Evolutionary conservation across 2,329 filamentous ascomycete species (phyloP), one percentile per base, ranked within the genome.

Genomic region (Teratosphaeria destructans): DNA sequence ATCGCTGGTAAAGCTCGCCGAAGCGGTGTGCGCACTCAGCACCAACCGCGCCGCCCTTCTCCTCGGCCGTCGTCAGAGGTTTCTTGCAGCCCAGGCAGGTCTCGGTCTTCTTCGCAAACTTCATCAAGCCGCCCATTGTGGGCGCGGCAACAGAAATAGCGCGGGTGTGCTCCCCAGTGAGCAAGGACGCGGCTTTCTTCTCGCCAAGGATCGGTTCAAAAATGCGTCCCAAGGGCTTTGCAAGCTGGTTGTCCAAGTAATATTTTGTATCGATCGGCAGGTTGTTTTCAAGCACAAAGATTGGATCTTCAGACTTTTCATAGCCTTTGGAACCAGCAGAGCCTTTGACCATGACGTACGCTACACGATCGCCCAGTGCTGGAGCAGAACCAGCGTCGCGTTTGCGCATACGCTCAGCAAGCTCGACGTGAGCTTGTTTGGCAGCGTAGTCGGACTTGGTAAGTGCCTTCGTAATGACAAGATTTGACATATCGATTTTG

Each of bases 51-150:
- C 93, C 93, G 5, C 83, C 83, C 65, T 82, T 85, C 75, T 96
- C 93, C 54, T 88, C 83, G 66, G 89, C 88, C 61, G 85, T 85
- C 6, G 84, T 85, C 56, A 99, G 81, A 3, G 94, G 94, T 75
- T 96, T 96, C 82, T 97, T 99, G 84, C 94, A 99, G 3, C 92
- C 94, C 88, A 99, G 95, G 74, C 94, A 99, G 0, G 94, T 97
- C 76, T 92, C 86, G 3, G 94, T 99, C 79, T 95, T 96, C 78
- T 96, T 96, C 37, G 94, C 84, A 72, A 97, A 99, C 76, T 95
- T 96, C 94, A 99, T 99, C 64, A 99, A 79, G 0, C 94, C 94
- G 59, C 94, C 94, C 62, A 96, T 84, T 0, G 88, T 89, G 0
- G 95, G 93, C 23, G 90, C 94, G 2, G 93, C 92, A 27, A 97